Evolutionary conservation across 2,329 filamentous ascomycete species (phyloP).

Genomic region (Colletotrichum chrysophilum): DNA sequence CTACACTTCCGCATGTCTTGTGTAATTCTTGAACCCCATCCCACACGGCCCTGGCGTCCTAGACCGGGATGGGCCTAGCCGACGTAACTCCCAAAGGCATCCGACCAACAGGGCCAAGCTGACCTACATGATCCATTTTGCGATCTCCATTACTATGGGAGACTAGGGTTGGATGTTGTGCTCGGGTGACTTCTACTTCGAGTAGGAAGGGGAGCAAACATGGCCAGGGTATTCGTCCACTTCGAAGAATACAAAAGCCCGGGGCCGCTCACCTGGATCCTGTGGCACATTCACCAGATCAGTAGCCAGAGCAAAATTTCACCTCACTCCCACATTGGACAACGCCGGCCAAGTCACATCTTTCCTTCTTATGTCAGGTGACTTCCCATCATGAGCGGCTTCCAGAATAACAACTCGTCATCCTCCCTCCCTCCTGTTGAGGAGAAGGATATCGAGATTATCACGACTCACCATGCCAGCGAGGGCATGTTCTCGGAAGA

Average conservation of each 20-base stretch:
- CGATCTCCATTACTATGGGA: neutral
- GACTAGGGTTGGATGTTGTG: neutral
- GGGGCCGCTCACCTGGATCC: neutral
- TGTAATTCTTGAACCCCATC: neutral
- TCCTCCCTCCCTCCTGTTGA: neutral
- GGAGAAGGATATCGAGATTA: conserved; percentile 7
- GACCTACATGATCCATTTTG: neutral
- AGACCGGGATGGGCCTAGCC: neutral
- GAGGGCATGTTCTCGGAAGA: neutral
- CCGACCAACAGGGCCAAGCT: neutral
- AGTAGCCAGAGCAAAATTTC: neutral
- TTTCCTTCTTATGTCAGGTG: neutral
- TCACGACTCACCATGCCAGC: neutral
- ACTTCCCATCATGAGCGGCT: neutral
- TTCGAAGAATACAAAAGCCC: conserved; percentile 2
- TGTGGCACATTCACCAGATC: neutral
- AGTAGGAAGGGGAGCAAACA: neutral
- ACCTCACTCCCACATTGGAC: neutral
- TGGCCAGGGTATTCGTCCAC: neutral
- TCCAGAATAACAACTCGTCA: neutral
- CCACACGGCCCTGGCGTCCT: neutral
- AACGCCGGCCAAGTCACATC: neutral
- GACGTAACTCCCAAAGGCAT: neutral
- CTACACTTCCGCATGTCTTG: conserved; percentile 1
- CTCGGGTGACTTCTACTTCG: neutral